phyloP scores from a whole-genome alignment of 148 eudicot genomes.

The Fagopyrum homotropicum region DNA sequence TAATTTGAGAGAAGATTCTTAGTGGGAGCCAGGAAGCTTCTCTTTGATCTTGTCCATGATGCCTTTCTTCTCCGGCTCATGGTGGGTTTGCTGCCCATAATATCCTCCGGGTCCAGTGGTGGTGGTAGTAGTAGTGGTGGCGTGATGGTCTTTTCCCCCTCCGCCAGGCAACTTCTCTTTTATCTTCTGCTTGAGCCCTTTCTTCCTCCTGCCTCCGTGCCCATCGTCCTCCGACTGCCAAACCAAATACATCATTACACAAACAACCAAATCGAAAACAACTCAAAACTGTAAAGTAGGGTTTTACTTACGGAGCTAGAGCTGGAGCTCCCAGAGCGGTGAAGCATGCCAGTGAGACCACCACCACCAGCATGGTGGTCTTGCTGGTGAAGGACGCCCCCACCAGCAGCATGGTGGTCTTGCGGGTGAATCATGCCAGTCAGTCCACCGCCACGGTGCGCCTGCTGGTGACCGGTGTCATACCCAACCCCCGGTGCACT shows the following conservation, averaged over 20 bases:
- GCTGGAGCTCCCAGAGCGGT: slow-evolving; percentile 72
- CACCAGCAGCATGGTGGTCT: no score
- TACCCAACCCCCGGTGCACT: slow-evolving; percentile 13
- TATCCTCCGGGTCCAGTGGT: slow-evolving; percentile 13
- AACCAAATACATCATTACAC: background rate
- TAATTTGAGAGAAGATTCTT: background rate
- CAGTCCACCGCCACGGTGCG: slow-evolving; percentile 13
- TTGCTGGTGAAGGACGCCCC: background rate
- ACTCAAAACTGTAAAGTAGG: background rate
- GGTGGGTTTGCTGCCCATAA: slow-evolving; percentile 8
- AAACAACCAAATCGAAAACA: background rate
- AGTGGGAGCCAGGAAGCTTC: slow-evolving; percentile 40
- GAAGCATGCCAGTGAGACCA: slow-evolving; percentile 35
- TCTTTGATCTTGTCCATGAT: slow-evolving; percentile 80
- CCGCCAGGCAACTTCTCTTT: slow-evolving; percentile 66
- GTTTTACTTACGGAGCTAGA: slow-evolving; percentile 54
- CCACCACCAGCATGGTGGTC: slow-evolving; percentile 16
- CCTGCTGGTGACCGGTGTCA: background rate
- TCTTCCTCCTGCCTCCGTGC: slow-evolving; percentile 61
- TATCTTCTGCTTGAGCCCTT: slow-evolving; percentile 58
- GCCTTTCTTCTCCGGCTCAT: slow-evolving; percentile 58
- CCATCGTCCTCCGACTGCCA: slow-evolving; percentile 65
- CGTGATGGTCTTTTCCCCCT: slow-evolving; percentile 13
- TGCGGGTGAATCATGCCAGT: slow-evolving; percentile 25
- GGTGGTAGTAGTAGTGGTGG: slow-evolving; percentile 8